A percentile compares a stretch with the other conserved stretches of the same genome.
Evolutionary conservation across 441 rosid species (phyloP).

Genomic region (Corymbia citriodora): DNA sequence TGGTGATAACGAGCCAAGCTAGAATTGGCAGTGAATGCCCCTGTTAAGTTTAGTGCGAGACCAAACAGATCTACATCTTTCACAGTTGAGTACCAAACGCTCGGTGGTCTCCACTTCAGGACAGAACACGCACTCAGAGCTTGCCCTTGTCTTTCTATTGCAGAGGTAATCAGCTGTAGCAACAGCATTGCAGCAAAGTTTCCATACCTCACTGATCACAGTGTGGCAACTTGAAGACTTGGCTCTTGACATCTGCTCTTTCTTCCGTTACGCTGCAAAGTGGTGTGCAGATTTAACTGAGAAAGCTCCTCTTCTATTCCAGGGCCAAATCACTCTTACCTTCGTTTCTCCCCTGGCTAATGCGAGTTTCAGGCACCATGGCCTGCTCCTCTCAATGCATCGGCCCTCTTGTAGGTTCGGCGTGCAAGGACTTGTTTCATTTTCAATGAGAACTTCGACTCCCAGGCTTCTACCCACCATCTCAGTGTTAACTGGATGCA

Average conservation of each 20-base stretch:
- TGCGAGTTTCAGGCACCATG: background rate
- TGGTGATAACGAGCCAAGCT: fast-evolving
- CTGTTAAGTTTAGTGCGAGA: background rate
- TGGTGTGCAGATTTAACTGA: background rate
- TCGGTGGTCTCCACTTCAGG: background rate
- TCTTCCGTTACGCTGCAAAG: background rate
- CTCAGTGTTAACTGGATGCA: background rate
- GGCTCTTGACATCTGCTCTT: background rate
- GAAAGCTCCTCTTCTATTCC: background rate
- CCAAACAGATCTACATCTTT: background rate
- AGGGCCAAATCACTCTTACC: background rate
- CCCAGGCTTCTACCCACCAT: background rate
- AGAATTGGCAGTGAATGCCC: background rate
- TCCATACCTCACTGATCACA: background rate
- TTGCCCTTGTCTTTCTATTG: background rate
- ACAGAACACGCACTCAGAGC: background rate
- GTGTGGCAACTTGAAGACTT: background rate
- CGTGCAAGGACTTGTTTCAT: background rate
- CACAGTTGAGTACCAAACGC: background rate
- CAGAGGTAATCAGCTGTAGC: background rate
- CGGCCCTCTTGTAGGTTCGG: background rate
- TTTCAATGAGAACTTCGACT: background rate
- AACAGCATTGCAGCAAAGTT: background rate
- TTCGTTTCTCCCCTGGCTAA: background rate
- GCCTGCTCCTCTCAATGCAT: background rate